These are phyloP conservation scores for Aspergillus egyptiacus DNA, from an alignment of 495 filamentous ascomycete genomes.

Conservation along the genomic window DNA sequence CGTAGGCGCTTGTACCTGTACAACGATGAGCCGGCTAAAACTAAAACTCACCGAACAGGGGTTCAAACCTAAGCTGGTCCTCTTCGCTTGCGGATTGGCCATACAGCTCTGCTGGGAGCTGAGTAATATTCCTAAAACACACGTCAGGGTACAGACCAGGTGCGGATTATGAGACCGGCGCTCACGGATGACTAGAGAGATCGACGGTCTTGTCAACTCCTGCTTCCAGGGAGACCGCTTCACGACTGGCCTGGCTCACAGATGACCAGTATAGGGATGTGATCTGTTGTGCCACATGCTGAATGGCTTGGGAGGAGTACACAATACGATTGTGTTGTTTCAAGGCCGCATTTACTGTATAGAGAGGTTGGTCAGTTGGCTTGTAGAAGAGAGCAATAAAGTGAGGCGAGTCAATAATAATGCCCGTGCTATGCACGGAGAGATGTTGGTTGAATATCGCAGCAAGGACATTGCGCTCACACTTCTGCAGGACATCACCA, in stretches of 20 bases:
- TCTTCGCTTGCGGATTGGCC: slow-evolving; percentile 29
- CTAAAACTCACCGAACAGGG: slow-evolving; percentile 16
- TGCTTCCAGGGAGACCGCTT: slow-evolving; percentile 28
- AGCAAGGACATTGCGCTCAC: slow-evolving; percentile 22
- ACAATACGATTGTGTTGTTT: slow-evolving; percentile 65
- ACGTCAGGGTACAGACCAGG: slow-evolving; percentile 6
- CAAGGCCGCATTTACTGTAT: slow-evolving; percentile 56
- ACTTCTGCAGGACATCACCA: slow-evolving; percentile 49
- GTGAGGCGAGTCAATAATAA: neutral
- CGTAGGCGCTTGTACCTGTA: slow-evolving; percentile 54
- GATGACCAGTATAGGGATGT: slow-evolving; percentile 61
- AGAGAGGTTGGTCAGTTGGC: slow-evolving; percentile 11
- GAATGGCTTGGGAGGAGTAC: slow-evolving; percentile 67
- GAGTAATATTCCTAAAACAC: slow-evolving; percentile 37
- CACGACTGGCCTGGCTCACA: slow-evolving; percentile 41
- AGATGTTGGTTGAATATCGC: neutral
- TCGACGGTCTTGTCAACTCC: slow-evolving; percentile 40
- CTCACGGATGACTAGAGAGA: slow-evolving; percentile 43
- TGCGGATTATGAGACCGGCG: neutral
- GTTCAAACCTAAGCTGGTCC: slow-evolving; percentile 29
- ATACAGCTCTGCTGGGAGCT: slow-evolving; percentile 30
- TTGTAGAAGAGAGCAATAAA: slow-evolving; percentile 8
- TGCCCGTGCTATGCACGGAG: neutral
- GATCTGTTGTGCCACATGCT: slow-evolving; percentile 79
- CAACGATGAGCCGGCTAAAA: slow-evolving; percentile 26